Percentiles rank a stretch among this genome's conserved stretches.
Conservation (phyloP, 805 yeast genomes). For the Wickerhamiella nectarea region DNA sequence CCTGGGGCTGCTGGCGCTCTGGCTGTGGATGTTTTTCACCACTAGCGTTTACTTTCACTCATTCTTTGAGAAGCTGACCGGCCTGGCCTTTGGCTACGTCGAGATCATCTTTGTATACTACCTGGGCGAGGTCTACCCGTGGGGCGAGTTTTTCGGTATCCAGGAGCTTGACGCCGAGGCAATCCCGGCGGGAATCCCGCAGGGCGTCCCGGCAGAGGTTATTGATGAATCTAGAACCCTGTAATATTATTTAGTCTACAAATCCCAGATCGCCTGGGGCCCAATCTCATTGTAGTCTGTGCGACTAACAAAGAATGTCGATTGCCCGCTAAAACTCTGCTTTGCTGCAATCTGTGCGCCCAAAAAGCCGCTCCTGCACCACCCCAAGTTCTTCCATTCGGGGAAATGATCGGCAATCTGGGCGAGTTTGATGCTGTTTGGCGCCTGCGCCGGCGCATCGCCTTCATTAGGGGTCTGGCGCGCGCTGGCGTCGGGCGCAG, state of each 20-base stretch:
- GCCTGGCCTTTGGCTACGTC: slow-evolving; percentile 47
- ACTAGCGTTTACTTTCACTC: slow-evolving; percentile 82
- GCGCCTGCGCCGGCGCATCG: slow-evolving; percentile 47
- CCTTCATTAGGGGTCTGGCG: slow-evolving; percentile 16
- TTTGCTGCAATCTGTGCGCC: slow-evolving; percentile 84
- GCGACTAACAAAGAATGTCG: slow-evolving; percentile 50
- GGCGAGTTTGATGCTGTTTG: slow-evolving; percentile 53
- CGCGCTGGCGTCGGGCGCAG: slow-evolving; percentile 1
- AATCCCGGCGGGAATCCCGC: background rate
- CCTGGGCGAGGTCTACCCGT: slow-evolving; percentile 10
- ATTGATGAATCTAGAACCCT: too few relatives aligned
- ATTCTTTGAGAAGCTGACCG: slow-evolving; percentile 56
- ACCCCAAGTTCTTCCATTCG: slow-evolving; percentile 76
- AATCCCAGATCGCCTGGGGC: slow-evolving; percentile 71
- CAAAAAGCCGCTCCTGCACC: slow-evolving; percentile 62
- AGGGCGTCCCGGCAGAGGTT: too few relatives aligned
- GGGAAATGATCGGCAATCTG: slow-evolving; percentile 85
- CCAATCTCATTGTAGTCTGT: slow-evolving; percentile 68
- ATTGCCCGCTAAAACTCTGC: slow-evolving; percentile 57
- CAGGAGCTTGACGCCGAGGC: slow-evolving; percentile 9
- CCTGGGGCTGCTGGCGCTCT: slow-evolving; percentile 33
- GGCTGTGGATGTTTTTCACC: slow-evolving; percentile 81
- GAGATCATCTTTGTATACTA: slow-evolving; percentile 37
- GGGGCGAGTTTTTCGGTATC: slow-evolving; percentile 8
- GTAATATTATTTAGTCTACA: background rate